These are phyloP conservation scores for Salix caprea DNA, from an alignment of 345 rosid genomes.

Conservation along the genomic window DNA sequence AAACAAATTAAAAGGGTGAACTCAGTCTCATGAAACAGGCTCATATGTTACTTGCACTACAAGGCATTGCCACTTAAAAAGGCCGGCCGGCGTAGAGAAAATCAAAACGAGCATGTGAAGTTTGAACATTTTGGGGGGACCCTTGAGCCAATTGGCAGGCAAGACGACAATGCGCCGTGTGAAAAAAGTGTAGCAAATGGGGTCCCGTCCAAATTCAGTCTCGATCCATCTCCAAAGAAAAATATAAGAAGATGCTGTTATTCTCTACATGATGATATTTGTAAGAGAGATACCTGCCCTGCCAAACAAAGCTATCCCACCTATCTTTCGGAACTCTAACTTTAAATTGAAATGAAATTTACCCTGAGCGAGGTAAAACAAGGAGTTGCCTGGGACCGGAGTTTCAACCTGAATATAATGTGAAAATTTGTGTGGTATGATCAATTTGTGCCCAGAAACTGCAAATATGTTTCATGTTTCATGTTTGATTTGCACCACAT, in stretches of 20 bases:
- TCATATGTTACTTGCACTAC: not conserved
- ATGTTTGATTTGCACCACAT: not conserved
- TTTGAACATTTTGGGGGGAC: conserved; percentile 7
- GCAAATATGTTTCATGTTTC: not conserved
- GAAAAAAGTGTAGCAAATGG: not conserved
- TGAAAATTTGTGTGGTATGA: not conserved
- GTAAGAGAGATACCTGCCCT: too few species aligned
- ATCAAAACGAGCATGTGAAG: not conserved
- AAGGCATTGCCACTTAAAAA: not conserved
- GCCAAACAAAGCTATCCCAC: too few species aligned
- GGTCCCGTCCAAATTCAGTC: not conserved
- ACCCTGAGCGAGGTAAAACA: too few species aligned
- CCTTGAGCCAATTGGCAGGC: not conserved
- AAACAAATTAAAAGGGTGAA: not conserved
- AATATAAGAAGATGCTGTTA: too few species aligned
- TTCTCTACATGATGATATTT: too few species aligned
- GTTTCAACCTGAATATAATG: not conserved
- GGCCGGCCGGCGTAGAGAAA: conserved; percentile 3
- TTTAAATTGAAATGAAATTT: too few species aligned
- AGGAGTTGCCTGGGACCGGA: too few species aligned
- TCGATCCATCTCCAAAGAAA: not conserved
- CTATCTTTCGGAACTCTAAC: too few species aligned
- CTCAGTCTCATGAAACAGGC: not conserved
- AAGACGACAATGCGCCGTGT: conserved; percentile 15
- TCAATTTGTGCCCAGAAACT: not conserved